Evolutionary conservation across 768 basidiomycete genomes (phyloP), one percentile per base, ranked within the genome.

Genomic region (Termitomyces heimii): DNA sequence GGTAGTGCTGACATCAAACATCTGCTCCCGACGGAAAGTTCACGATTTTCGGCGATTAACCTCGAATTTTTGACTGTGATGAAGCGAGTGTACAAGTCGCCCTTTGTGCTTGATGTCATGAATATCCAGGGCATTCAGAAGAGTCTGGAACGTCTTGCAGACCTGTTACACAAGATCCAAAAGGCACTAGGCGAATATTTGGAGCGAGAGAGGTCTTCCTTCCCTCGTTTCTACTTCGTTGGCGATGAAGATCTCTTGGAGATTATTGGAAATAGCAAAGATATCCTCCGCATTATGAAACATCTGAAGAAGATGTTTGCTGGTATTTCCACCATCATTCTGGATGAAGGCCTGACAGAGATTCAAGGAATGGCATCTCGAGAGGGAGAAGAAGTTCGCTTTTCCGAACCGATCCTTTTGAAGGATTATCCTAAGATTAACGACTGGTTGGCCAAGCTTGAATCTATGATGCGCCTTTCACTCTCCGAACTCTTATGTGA

Each of bases 301-400:
- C 97, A 98, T 75, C 80, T 99, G 58, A 98, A 98, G 79, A 99
- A 99, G 81, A 99, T 99, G 97, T 99, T 99, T 72, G 97, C 97
- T 22, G 97, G 97, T 28, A 88, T 99, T 39, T 88, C 94, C 1
- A 94, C 94, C 0, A 80, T 98, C 63, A 80, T 76, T 64, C 79
- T 98, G 28, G 92, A 97, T 67, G 92, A 94, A 18, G 93, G 94
- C 47, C 69, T 90, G 60, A 88, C 92, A 5, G 83, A 88, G 66
- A 95, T 98, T 56, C 86, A 87, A 61, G 94, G 92, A 53, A 96
- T 98, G 87, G 84, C 92, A 13, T 98, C 97, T 1, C 80, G 93
- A 57, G 97, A 99, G 69, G 97, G 96, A 42, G 97, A 99, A 71
- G 89, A 94, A 67, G 90, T 99, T 16, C 73, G 70, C 8, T 98